Percentiles rank a stretch among this genome's conserved stretches.
Conservation (phyloP, 441 rosid genomes). For the Geranium incanum region DNA sequence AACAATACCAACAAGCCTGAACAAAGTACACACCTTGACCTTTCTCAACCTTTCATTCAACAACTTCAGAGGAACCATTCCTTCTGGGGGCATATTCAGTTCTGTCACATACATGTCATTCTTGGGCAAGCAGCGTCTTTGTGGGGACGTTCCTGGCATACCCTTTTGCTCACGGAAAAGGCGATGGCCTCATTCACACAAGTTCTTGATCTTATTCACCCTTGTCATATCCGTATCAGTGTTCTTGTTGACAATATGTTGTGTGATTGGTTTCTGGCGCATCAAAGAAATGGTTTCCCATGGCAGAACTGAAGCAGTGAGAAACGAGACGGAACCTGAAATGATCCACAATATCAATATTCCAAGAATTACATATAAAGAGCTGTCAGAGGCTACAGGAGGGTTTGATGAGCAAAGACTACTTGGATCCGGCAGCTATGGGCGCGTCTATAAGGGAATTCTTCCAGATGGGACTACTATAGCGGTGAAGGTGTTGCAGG, state of each 20-base stretch:
- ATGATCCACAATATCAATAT: conserved; percentile 19
- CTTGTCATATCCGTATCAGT: conserved; percentile 23
- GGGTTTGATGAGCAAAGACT: conserved; percentile 28
- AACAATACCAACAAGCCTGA: conserved; percentile 26
- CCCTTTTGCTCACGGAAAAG: conserved; percentile 20
- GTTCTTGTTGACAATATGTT: conserved; percentile 25
- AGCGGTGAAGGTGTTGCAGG: conserved; percentile 32
- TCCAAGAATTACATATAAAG: conserved; percentile 47
- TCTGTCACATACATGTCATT: conserved; percentile 25
- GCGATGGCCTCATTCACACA: conserved; percentile 22
- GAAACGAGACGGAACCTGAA: conserved; percentile 10
- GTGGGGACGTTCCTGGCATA: conserved; percentile 24
- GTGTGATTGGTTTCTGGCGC: conserved; percentile 22
- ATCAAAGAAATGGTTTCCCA: conserved; percentile 27
- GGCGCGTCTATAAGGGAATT: conserved; percentile 33
- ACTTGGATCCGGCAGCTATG: conserved; percentile 37
- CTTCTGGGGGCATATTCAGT: conserved; percentile 32
- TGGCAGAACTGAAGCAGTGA: conserved; percentile 12
- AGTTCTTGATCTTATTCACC: conserved; percentile 22
- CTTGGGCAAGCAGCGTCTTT: conserved; percentile 26
- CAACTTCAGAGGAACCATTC: conserved; percentile 30
- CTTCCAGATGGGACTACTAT: conserved; percentile 29
- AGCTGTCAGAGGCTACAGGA: conserved; percentile 30
- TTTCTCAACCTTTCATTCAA: conserved; percentile 27
- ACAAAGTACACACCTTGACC: conserved; percentile 22